Evolutionary conservation across 2,329 filamentous ascomycete genomes (phyloP).

Genomic region (Alternaria alternata): DNA sequence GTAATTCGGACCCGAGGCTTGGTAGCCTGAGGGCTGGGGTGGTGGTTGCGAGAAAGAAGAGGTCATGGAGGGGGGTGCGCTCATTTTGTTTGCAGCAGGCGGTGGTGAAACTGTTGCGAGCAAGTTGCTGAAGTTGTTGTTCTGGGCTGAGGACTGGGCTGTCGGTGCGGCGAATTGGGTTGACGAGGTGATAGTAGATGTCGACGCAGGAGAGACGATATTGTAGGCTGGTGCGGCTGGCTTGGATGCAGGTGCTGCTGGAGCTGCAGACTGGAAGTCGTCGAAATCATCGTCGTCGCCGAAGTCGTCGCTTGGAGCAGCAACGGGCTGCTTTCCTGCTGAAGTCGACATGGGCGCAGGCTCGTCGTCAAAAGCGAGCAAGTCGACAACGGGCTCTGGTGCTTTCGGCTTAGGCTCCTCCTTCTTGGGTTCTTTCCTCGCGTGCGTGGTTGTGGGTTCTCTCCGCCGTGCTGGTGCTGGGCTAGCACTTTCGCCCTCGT

Average conservation of each 20-base stretch:
- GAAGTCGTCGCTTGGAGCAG: constrained; percentile 53
- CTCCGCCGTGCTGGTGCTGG: constrained; percentile 61
- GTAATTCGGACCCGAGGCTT: constrained; percentile 88
- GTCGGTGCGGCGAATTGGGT: constrained; percentile 83
- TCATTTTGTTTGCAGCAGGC: constrained; percentile 60
- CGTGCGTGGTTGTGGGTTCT: constrained; percentile 50
- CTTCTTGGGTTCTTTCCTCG: constrained; percentile 64
- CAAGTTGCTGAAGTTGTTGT: constrained; percentile 80
- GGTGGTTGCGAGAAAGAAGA: constrained; percentile 55
- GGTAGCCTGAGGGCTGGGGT: constrained; percentile 69
- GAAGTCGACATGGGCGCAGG: constrained; percentile 61
- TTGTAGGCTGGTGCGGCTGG: constrained; percentile 53
- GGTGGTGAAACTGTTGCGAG: constrained; percentile 84
- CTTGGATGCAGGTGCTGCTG: constrained; percentile 54
- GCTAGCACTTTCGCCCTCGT: constrained; percentile 71
- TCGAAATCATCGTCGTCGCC: constrained; percentile 90
- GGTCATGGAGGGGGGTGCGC: constrained; percentile 58
- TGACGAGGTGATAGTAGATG: constrained; percentile 59
- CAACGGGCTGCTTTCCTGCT: constrained; percentile 54
- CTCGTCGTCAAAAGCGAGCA: constrained; percentile 90
- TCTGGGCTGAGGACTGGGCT: constrained; percentile 83
- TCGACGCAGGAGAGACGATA: constrained; percentile 58
- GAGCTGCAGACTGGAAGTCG: constrained; percentile 87
- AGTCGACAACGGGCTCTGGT: constrained; percentile 80
- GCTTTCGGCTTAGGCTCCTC: constrained; percentile 77